Base-by-base conservation (phyloP, 2,329 filamentous ascomycete species). In the Fusarium irregulare region DNA sequence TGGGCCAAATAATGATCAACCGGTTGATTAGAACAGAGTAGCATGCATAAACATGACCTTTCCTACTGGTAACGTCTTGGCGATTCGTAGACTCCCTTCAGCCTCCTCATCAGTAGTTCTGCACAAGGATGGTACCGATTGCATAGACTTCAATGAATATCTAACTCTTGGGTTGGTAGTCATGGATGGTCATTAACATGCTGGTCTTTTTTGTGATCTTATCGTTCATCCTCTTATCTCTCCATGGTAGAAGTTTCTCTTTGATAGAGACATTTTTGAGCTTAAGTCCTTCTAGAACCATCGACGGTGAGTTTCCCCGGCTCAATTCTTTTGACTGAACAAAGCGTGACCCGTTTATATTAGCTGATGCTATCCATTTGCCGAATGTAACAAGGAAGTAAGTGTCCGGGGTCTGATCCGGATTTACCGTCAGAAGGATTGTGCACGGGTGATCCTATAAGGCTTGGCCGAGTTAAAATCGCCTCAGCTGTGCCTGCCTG, bases 161-260 rank as follows among this genome's bases (percentile, higher is more conserved):
- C 10, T n/a, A n/a, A 4, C 3, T n/a, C 3, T n/a, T 6, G 3
- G 6, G 5, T 37, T 37, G 6, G 16, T 7, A 6, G 3, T n/a
- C 16, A 11, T n/a, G n/a, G 16, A 3, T 37, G 18, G 0, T n/a
- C 6, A 7, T n/a, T 37, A 6, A 1, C 11, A 10, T 11, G 9
- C 18, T 11, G 10, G 18, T 37, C 34, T 10, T n/a, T 11, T 9
- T 2, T n/a, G 34, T 3, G 6, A 6, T 37, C 34, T 4, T 12
- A 7, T 37, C 7, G 1, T 10, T 18, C 18, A n/a, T 6, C 10
- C 5, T 37, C 18, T n/a, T 2, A 4, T 37, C 10, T n/a, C 18
- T 37, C 18, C 5, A 9, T 37, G 18, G 10, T n/a, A n/a, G 34
- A 11, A 37, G n/a, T 37, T 4, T 12, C 9, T n/a, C 3, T 30